A percentile compares a stretch with the other conserved stretches of the same genome.
phyloP scores from a whole-genome alignment of 192 early-diverging fungal species.

The Coemansia biformis region DNA sequence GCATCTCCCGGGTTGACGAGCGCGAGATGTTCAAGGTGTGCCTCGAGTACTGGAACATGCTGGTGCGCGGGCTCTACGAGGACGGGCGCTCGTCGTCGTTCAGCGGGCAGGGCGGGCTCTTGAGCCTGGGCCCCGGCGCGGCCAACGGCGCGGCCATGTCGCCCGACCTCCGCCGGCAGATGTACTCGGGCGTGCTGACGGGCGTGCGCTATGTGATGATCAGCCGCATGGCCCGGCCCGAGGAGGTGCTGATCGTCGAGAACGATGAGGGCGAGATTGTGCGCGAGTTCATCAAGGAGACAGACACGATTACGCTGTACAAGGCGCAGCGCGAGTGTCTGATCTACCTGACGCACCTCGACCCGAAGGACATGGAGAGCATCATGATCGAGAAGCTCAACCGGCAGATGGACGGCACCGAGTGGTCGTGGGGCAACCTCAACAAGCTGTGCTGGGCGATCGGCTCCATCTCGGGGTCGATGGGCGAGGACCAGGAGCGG shows the following conservation, averaged over 20 bases:
- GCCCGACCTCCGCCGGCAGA: slow-evolving; percentile 60
- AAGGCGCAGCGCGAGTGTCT: slow-evolving; percentile 97
- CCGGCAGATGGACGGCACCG: slow-evolving; percentile 91
- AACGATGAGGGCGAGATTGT: slow-evolving; percentile 99
- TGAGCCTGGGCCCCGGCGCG: slow-evolving; percentile 35
- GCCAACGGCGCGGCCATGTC: slow-evolving; percentile 17
- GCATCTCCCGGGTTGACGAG: slow-evolving; percentile 87
- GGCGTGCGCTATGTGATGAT: slow-evolving; percentile 94
- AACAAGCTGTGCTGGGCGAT: slow-evolving; percentile 99
- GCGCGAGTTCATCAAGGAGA: slow-evolving; percentile 93
- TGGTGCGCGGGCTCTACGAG: slow-evolving; percentile 86
- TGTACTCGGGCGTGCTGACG: slow-evolving; percentile 82
- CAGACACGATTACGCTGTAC: slow-evolving; percentile 96
- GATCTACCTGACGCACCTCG: slow-evolving; percentile 96
- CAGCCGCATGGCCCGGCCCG: slow-evolving; percentile 97
- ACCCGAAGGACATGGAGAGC: slow-evolving; percentile 85
- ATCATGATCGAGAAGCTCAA: slow-evolving; percentile 94
- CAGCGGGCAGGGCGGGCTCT: slow-evolving; percentile 18
- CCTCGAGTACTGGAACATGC: slow-evolving; percentile 94
- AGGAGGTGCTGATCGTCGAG: slow-evolving; percentile 96
- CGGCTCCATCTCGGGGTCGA: slow-evolving; percentile 95
- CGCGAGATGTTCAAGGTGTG: slow-evolving; percentile 98
- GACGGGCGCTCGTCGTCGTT: slow-evolving; percentile 57
- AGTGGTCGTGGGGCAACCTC: slow-evolving; percentile 97
- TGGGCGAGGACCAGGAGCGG: slow-evolving; percentile 96